Percentiles rank a stretch among this genome's conserved stretches.
Evolutionary conservation across 805 yeast genomes (phyloP).

Genomic region (Metschnikowia santaceciliae): DNA sequence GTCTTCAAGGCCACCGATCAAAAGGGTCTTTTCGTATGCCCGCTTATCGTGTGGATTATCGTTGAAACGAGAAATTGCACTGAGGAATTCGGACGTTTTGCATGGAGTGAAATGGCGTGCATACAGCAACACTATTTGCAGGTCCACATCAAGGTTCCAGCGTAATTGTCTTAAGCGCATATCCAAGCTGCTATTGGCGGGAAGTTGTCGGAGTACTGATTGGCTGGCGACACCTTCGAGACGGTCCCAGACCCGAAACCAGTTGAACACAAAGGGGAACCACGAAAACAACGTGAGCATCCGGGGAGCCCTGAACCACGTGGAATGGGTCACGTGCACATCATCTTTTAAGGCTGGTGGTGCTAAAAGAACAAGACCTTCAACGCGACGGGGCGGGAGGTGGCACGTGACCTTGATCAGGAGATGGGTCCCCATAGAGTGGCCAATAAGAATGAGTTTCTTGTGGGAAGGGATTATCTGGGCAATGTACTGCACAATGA

Average conservation of each 20-base stretch:
- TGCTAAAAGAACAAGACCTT: constrained; percentile 45
- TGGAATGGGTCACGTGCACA: constrained; percentile 1
- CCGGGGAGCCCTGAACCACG: not conserved
- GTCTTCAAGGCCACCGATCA: constrained; percentile 60
- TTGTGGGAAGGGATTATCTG: constrained; percentile 39
- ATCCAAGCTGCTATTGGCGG: constrained; percentile 25
- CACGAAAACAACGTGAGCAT: constrained; percentile 30
- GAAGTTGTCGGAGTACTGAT: constrained; percentile 57
- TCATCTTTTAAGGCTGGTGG: constrained; percentile 36
- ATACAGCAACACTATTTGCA: constrained; percentile 51
- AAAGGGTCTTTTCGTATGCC: constrained; percentile 42
- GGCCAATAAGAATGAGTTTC: constrained; percentile 54
- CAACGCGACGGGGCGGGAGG: constrained; percentile 38
- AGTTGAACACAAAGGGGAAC: constrained; percentile 48
- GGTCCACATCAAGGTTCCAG: constrained; percentile 65
- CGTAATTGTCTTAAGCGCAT: constrained; percentile 56
- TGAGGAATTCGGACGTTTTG: constrained; percentile 40
- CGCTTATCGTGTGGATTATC: constrained; percentile 28
- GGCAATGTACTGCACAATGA: constrained; percentile 35
- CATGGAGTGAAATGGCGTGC: constrained; percentile 47
- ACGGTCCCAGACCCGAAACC: constrained; percentile 57
- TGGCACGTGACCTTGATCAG: constrained; percentile 41
- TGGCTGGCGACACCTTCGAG: constrained; percentile 56
- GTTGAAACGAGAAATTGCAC: constrained; percentile 34
- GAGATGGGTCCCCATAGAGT: constrained; percentile 69